Conservation (phyloP, 1,139 yeast species). For the Kluyveromyces marxianus region DNA sequence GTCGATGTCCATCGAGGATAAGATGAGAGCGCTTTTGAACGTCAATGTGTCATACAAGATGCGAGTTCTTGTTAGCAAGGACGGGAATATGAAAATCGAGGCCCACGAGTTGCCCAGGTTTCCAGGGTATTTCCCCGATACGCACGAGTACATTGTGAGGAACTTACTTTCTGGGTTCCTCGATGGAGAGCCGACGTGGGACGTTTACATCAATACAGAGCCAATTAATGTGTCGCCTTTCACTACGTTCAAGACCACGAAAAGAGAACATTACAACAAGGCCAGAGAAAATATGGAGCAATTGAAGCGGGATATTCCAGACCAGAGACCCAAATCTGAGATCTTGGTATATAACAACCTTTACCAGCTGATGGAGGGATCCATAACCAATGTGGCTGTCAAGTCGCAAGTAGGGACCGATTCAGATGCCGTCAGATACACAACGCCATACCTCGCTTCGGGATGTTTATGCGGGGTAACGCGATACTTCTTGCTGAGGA, state of each 20-base stretch:
- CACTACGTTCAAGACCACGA: conserved; percentile 84
- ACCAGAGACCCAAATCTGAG: conserved; percentile 42
- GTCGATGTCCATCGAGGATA: conserved; percentile 22
- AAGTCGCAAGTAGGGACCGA: conserved; percentile 31
- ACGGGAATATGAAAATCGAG: conserved; percentile 48
- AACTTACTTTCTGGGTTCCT: conserved; percentile 22
- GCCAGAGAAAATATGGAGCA: conserved; percentile 46
- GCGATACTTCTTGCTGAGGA: conserved; percentile 55
- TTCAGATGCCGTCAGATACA: conserved; percentile 44
- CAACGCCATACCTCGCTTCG: conserved; percentile 65
- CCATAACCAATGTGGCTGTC: conserved; percentile 76
- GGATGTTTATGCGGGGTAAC: conserved; percentile 88
- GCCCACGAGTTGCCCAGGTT: conserved; percentile 36
- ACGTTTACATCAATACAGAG: conserved; percentile 52
- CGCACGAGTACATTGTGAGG: conserved; percentile 19
- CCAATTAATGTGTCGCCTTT: conserved; percentile 58
- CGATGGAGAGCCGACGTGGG: conserved; percentile 38
- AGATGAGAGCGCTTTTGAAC: conserved; percentile 17
- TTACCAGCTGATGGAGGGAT: conserved; percentile 68
- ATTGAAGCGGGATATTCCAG: conserved; percentile 31
- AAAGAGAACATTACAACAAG: conserved; percentile 51
- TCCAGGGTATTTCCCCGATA: conserved; percentile 26
- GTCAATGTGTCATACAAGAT: conserved; percentile 44
- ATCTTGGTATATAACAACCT: conserved; percentile 61
- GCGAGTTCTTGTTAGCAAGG: conserved; percentile 43